Evolutionary conservation across 345 rosid species (phyloP), one percentile per base, ranked within the genome.

Genomic region (Balakata baccata): DNA sequence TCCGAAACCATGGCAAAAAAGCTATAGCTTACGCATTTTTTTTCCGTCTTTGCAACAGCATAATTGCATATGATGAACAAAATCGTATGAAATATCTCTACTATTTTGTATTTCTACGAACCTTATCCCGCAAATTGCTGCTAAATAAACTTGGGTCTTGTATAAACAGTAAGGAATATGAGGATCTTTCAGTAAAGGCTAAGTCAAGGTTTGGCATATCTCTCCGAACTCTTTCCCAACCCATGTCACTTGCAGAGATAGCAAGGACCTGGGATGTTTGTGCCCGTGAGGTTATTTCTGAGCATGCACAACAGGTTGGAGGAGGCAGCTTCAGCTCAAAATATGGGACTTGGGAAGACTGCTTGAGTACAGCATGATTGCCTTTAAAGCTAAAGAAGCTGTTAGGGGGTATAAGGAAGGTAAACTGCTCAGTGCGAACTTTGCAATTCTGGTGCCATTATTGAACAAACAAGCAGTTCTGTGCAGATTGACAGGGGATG

Each of bases 261-360:
- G 85, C 84, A 0, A 64, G 69, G 65, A 66, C 82, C 5, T 85
- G 85, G 85, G 84, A 82, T 62, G 56, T 20, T 39, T 77, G 85
- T 57, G 77, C 81, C 29, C 80, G 72, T 0, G 82, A 51, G 0
- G 84, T 80, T 43, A 53, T 84, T 43, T 70, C 65, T 8, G 85
- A 81, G 64, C 41, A 74, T 5, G 87, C 80, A 3, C 74, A 22
- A 45, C 77, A 79, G 76, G 29, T 53, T n/a, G 87, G 84, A 0
- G 87, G 87, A 12, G 87, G 87, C 38, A 82, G 66, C 80, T 84
- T 84, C 79, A 79, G 83, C 80, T 74, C 83, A 47, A 82, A 70
- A 68, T 84, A 82, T 41, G 87, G 87, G n/a, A 47, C 75, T 25
- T 84, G 87, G 85, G 81, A 79, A 37, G 66, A 65, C 58, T 79